phyloP scores from a whole-genome alignment of 2,329 filamentous ascomycete species.

The Arthrobotrys conoides region DNA sequence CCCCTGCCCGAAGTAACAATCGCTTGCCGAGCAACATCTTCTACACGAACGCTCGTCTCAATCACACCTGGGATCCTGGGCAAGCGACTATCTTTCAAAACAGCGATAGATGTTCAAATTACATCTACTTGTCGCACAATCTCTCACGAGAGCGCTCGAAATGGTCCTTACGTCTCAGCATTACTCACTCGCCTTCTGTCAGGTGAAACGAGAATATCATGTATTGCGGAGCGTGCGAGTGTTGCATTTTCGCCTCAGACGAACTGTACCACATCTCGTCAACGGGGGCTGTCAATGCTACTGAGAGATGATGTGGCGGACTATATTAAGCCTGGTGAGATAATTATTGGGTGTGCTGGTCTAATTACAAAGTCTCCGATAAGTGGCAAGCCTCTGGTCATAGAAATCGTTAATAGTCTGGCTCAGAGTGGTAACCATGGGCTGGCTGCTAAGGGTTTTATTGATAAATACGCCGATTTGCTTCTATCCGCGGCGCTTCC shows the following conservation, averaged over 20 bases:
- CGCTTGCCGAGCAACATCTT: conserved; percentile 35
- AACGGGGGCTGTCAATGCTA: conserved; percentile 32
- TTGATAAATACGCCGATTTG: conserved; percentile 36
- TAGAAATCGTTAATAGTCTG: conserved; percentile 18
- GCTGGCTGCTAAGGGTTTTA: conserved; percentile 1
- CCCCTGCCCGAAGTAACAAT: conserved; percentile 15
- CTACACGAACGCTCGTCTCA: conserved; percentile 34
- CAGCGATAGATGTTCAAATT: conserved; percentile 47
- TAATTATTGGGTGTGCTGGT: conserved; percentile 30
- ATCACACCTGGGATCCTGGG: conserved; percentile 23
- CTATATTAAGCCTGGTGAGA: conserved; percentile 1
- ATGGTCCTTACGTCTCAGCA: conserved; percentile 33
- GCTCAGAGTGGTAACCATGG: background rate
- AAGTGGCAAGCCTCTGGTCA: conserved; percentile 13
- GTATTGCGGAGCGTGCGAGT: conserved; percentile 28
- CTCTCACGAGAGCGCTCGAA: conserved; percentile 41
- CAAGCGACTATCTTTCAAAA: conserved; percentile 32
- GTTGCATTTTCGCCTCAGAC: conserved; percentile 16
- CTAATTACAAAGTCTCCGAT: conserved; percentile 35
- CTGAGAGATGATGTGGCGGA: conserved; percentile 32
- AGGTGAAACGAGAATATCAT: conserved; percentile 3
- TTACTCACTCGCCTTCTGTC: conserved; percentile 33
- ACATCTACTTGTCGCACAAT: conserved; percentile 38
- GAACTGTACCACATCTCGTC: conserved; percentile 1
- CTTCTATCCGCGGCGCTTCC: conserved; percentile 29